Conservation (phyloP, 2,329 filamentous ascomycete species). For the Berkeleyomyces rouxiae region DNA sequence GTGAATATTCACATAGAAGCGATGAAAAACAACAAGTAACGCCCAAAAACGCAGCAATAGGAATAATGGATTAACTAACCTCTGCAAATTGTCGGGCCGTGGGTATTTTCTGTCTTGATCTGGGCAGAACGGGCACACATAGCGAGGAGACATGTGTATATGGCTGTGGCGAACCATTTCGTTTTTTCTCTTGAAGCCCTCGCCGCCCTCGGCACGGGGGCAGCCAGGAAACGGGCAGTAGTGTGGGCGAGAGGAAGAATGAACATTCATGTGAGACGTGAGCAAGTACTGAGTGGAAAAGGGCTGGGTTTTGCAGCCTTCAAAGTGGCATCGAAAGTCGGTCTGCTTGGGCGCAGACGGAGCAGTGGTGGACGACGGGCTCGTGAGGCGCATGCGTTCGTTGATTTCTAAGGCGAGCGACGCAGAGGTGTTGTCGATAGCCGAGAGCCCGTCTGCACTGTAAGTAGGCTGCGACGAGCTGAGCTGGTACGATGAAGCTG, state of each 20-base stretch:
- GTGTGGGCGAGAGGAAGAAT: conserved; percentile 47
- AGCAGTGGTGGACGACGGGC: conserved; percentile 1
- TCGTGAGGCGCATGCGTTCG: conserved; percentile 5
- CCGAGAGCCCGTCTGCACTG: background rate
- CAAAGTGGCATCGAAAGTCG: conserved; percentile 15
- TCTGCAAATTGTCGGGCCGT: conserved; percentile 84
- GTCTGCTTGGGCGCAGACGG: background rate
- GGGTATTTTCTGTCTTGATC: conserved; percentile 91
- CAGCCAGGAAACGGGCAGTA: conserved; percentile 48
- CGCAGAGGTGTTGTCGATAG: background rate
- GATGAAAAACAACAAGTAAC: background rate
- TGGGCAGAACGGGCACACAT: conserved; percentile 89
- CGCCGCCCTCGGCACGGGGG: conserved; percentile 44
- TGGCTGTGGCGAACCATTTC: conserved; percentile 65
- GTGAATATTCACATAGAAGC: background rate
- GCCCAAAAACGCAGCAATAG: background rate
- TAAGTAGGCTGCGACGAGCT: conserved; percentile 10
- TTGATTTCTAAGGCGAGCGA: conserved; percentile 1
- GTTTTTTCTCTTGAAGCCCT: conserved; percentile 56
- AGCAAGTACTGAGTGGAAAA: conserved; percentile 66
- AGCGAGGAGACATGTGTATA: conserved; percentile 86
- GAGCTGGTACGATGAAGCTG: conserved; percentile 7
- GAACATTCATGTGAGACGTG: conserved; percentile 63
- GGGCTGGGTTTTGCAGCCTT: conserved; percentile 51
- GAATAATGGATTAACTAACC: conserved; percentile 35